Evolutionary conservation across 257 asterid genomes (phyloP).

Genomic region (Leonotis leonurus): DNA sequence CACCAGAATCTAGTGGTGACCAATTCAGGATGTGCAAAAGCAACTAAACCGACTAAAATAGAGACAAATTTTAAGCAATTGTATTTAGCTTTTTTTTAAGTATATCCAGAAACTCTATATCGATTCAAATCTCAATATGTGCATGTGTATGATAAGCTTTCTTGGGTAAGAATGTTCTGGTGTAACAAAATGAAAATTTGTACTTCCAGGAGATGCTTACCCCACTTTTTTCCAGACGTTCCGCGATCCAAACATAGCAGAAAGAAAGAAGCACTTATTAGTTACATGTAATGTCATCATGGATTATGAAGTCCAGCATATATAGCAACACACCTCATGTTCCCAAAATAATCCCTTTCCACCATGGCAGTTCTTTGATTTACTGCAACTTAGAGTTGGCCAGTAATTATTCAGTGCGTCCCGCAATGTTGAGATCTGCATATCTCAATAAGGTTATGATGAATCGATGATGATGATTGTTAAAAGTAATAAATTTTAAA

Average conservation of each 20-base stretch:
- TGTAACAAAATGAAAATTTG: constrained; percentile 16
- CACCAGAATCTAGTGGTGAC: too few species aligned
- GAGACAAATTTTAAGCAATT: too few species aligned
- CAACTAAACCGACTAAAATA: too few species aligned
- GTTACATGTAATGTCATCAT: constrained; percentile 24
- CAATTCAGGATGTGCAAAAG: too few species aligned
- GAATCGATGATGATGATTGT: background rate
- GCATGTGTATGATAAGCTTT: too few species aligned
- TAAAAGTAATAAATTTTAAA: too few species aligned
- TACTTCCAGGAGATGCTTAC: constrained; percentile 23
- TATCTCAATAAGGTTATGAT: background rate
- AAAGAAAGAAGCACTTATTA: constrained; percentile 34
- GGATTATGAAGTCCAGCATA: background rate
- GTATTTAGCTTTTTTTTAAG: too few species aligned
- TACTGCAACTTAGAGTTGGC: constrained; percentile 69
- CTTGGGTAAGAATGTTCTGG: too few species aligned
- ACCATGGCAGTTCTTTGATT: constrained; percentile 63
- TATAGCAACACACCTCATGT: constrained; percentile 62
- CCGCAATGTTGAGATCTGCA: constrained; percentile 60
- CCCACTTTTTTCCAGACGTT: constrained; percentile 61
- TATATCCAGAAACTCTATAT: too few species aligned
- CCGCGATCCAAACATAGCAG: constrained; percentile 40
- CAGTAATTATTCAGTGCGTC: constrained; percentile 55
- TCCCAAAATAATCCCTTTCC: constrained; percentile 86
- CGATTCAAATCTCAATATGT: too few species aligned